Base-by-base conservation (phyloP, 1,284 basidiomycete species). In the Afroboletus lepidellus region DNA sequence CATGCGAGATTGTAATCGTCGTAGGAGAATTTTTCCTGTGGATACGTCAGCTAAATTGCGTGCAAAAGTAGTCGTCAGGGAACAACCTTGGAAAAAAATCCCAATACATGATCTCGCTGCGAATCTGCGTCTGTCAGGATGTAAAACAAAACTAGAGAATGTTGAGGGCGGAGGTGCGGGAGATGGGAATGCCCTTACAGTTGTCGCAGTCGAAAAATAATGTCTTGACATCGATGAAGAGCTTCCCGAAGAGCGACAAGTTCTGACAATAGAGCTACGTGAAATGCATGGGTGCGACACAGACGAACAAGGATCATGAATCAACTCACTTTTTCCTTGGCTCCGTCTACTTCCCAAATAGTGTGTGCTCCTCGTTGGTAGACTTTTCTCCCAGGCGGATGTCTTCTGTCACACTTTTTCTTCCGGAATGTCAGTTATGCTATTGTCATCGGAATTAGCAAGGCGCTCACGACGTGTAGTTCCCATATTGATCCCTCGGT, bases 201-300 rank as follows among this genome's bases (percentile, higher is more conserved):
- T 88, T 89, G 60, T 91, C 89, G 53, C 82, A 85, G 63, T 99
- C 94, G 66, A 96, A 99, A 74, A 94, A 98, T 30, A 98, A 77
- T 2, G 95, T 97, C 77, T 99, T 99, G 65, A 96, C 90, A 65
- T 98, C 96, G 65, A 99, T 98, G 71, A 99, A 99, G n/a, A 98
- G 78, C 70, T 99, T 99, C 38, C 95, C 96, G 64, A 98, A 98
- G 3, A 99, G 77, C 29, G 93, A 91, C 25, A 99, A 75, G 64
- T 96, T 96, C 70, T 98, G 96, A 68, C 93, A 97, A 66, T 96
- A 99, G 11, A 98, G 78, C 92, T 96, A 64, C 5, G 53, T 24
- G 18, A 5, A 34, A 25, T 4, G 4, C 13, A 15, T 61, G 5
- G 56, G 34, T 18, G 12, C 4, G 15, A 41, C 23, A 24, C 5